Percentiles rank a stretch among this genome's conserved stretches.
Evolutionary conservation across 148 eudicot species (phyloP).

Genomic region (Persicaria maculosa): DNA sequence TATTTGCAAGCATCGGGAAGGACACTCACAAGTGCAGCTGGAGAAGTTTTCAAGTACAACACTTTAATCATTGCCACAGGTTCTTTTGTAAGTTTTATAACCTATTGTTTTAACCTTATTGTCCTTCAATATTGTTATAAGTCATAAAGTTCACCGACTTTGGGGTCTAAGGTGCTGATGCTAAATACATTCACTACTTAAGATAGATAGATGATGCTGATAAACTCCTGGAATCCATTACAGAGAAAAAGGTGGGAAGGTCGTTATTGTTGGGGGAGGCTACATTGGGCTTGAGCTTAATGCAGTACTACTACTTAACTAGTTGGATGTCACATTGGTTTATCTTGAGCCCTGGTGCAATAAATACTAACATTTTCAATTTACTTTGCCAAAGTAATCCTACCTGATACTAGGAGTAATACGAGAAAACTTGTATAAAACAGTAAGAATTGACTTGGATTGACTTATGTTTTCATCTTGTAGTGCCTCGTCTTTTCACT

Average conservation of each 20-base stretch:
- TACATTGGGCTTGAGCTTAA: constrained; percentile 98
- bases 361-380: constrained; percentile 34
- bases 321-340: constrained; percentile 85
- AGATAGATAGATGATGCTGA: constrained; percentile 96
- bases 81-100: constrained; percentile 49
- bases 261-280: constrained; percentile 92
- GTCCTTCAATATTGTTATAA: constrained; percentile 29
- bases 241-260: constrained; percentile 81
- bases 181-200: constrained; percentile 79
- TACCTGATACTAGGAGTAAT: neutral
- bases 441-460: neutral
- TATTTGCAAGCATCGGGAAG: too few species aligned
- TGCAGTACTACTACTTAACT: constrained; percentile 67
- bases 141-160: constrained; percentile 81
- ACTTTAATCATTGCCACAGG: constrained; percentile 83
- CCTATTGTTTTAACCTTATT: neutral
- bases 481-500: constrained; percentile 97
- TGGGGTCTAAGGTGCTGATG: constrained; percentile 91
- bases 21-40: constrained; percentile 75
- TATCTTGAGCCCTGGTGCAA: constrained; percentile 99
- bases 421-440: neutral
- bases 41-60: constrained; percentile 58
- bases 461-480: constrained; percentile 9
- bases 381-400: constrained; percentile 1
- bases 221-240: constrained; percentile 70